Evolutionary conservation across 495 filamentous ascomycete genomes (phyloP), one percentile per base, ranked within the genome.

Genomic region (Lophium mytilinum): DNA sequence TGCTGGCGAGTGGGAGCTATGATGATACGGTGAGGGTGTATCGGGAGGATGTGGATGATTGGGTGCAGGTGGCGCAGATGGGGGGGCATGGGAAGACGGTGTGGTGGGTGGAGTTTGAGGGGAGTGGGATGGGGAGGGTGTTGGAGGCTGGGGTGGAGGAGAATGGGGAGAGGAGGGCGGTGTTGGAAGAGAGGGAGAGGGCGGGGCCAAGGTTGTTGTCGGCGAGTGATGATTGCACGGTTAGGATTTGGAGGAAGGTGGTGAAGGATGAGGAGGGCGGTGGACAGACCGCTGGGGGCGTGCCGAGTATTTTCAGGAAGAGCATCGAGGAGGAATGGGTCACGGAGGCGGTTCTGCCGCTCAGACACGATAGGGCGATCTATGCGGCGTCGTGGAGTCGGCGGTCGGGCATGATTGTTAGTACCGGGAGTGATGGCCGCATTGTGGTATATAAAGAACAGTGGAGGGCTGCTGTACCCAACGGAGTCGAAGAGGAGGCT

Each of bases 11-110:
- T 62, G 86, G 76, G 12, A 92, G 88, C 63, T 98, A 98, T 66
- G 93, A 98, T 64, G 87, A 98, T 62, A 93, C 86, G 11, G 83
- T 95, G 30, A 74, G 93, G 58, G 66, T 97, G 37, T 98, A 90
- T 83, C 74, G 86, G 33, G 92, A 95, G 75, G 92, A 96, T 72
- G 74, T 80, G 21, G 89, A 95, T 59, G 93, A 97, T 68, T 97
- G 92, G 93, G 83, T 83, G 9, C 92, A 90, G 61, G 84, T 93
- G n/a, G 80, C 83, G n/a, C 77, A 88, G 49, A 69, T 96, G 18
- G 79, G 83, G 61, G 89, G 84, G 0, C 90, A 96, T 70, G 72
- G 71, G 50, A 79, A 76, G 14, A 98, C 93, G 9, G 92, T 97
- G 7, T 98, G 93, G 93, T 84, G 78, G 42, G 56, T 96, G 9